Conservation (phyloP, 164 flowering plant species). For the Vitis riparia region DNA sequence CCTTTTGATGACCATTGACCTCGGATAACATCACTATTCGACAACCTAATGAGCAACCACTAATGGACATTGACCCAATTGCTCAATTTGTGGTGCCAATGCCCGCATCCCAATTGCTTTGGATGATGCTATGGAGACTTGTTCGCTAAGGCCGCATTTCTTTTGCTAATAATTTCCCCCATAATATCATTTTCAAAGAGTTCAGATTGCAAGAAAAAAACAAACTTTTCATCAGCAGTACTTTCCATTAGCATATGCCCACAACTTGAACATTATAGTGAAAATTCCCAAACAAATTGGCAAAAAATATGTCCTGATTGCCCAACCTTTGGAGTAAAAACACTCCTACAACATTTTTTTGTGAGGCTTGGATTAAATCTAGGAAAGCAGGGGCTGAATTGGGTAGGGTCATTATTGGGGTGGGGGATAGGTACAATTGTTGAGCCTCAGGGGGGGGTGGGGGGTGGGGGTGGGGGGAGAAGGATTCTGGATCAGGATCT, state of each 20-base stretch:
- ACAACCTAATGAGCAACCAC: conserved; percentile 1
- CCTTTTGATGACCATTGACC: conserved; percentile 10
- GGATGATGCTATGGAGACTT: background rate
- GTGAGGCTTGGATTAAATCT: too few relatives aligned
- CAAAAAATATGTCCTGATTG: too few relatives aligned
- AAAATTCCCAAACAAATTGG: too few relatives aligned
- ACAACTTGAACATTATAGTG: too few relatives aligned
- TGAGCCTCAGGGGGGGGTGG: background rate
- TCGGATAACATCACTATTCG: background rate
- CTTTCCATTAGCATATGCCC: too few relatives aligned
- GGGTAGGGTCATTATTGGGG: background rate
- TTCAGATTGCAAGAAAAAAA: too few relatives aligned
- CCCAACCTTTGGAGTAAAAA: too few relatives aligned
- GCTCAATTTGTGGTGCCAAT: background rate
- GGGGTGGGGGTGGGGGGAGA: too few relatives aligned
- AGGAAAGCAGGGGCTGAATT: too few relatives aligned
- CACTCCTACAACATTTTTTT: too few relatives aligned
- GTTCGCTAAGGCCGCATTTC: background rate
- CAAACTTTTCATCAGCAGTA: too few relatives aligned
- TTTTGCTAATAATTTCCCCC: background rate
- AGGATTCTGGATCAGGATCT: background rate
- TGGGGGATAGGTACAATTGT: background rate
- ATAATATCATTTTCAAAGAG: background rate
- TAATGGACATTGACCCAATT: conserved; percentile 16
- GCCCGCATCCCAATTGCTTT: conserved; percentile 1